Evolutionary conservation across 192 early-diverging fungal genomes (phyloP).

Genomic region (Fimicolochytrium jonesii): DNA sequence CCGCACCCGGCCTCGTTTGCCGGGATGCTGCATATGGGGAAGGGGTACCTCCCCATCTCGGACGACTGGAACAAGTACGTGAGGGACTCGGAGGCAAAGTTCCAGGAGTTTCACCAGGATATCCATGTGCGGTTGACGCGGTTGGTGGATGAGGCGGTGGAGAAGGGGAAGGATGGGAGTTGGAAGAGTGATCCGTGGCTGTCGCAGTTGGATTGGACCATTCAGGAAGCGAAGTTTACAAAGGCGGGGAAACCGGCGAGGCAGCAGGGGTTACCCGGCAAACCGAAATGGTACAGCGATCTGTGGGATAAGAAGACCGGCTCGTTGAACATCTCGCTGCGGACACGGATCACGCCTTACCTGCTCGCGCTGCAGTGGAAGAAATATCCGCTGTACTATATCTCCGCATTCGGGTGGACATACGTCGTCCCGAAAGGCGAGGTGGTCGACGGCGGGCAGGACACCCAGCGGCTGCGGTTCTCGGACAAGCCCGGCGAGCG

Average conservation of each 20-base stretch:
- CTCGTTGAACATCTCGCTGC: constrained; percentile 62
- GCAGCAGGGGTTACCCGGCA: constrained; percentile 40
- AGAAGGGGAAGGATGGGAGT: constrained; percentile 3
- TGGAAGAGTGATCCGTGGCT: constrained; percentile 72
- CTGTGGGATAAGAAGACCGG: constrained; percentile 60
- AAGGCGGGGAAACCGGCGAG: constrained; percentile 36
- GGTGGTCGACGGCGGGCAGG: background rate
- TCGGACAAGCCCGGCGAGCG: constrained; percentile 36
- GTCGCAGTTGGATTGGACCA: constrained; percentile 63
- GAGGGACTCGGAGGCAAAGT: constrained; percentile 47
- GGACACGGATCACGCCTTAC: constrained; percentile 73
- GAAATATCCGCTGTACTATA: constrained; percentile 73
- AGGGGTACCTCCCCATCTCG: constrained; percentile 75
- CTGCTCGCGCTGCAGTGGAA: constrained; percentile 81
- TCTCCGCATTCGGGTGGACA: constrained; percentile 70
- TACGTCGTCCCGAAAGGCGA: constrained; percentile 62
- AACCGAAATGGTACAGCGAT: constrained; percentile 69
- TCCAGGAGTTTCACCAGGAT: constrained; percentile 45
- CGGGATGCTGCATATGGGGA: constrained; percentile 85
- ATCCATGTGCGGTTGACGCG: constrained; percentile 49
- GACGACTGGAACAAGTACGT: constrained; percentile 78
- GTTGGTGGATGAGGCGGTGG: constrained; percentile 37
- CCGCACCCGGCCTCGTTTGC: constrained; percentile 94
- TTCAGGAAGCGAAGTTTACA: constrained; percentile 39
- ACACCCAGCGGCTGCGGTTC: constrained; percentile 23